Evolutionary conservation across 805 yeast genomes (phyloP), one percentile per base, ranked within the genome.

Genomic region (Wickerhamiella slavikovae): DNA sequence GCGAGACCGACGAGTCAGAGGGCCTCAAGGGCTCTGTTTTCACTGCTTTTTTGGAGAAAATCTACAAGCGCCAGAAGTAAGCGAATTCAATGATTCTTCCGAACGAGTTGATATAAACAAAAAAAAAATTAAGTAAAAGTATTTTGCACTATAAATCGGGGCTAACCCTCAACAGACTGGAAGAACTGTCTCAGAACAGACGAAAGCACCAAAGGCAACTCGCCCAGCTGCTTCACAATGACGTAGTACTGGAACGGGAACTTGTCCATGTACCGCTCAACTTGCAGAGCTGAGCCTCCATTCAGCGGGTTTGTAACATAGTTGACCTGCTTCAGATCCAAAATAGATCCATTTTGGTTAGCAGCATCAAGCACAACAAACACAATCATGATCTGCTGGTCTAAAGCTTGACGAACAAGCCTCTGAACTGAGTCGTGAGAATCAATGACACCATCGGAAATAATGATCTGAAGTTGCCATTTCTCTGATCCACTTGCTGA

Each of bases 211-310:
- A 73, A 78, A 11, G 99, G 99, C 22, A 89, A 61, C 53, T 85
- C 96, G 28, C 64, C 64, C 40, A 91, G 76, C 45, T 85, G 71
- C 41, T 77, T 71, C 16, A 89, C 95, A 40, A 91, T 85, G 35
- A 85, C 94, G 47, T 85, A 89, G 49, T 76, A 89, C 48, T 89
- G 96, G 53, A 89, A 89, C 42, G 99, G 96, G 71, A 89, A 89
- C 17, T 77, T 66, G 42, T 85, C 94, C 50, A 89, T 63, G 45
- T 89, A 89, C 41, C 72, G 77, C 35, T 69, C 72, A 35, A 89
- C 89, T 47, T 73, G 64, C 38, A 91, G 57, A 26, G 66, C 65
- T 68, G 69, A 62, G 33, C 64, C 65, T 3, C 95, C 95, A 29
- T 58, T 56, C n/a, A n/a, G n/a, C 10, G 53, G 59, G 22, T 48